Conservation (phyloP, 2,329 filamentous ascomycete species). For the Ascomycota sp. region DNA sequence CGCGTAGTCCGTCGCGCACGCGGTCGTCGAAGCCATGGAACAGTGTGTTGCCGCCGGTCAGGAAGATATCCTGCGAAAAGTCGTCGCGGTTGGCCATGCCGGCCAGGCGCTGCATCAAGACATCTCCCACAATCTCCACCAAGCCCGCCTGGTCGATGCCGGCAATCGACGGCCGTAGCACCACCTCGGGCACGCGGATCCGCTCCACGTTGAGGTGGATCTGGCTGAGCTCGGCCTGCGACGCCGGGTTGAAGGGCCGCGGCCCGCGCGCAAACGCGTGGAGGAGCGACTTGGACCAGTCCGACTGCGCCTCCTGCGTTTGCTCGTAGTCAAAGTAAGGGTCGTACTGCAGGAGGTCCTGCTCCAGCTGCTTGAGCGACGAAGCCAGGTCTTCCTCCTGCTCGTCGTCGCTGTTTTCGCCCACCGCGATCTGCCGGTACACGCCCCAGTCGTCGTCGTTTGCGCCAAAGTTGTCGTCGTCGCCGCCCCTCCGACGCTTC, state of each 20-base stretch:
- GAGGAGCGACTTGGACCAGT: slow-evolving; percentile 83
- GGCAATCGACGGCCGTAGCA: slow-evolving; percentile 83
- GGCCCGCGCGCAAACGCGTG: slow-evolving; percentile 83
- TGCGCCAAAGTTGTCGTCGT: slow-evolving; percentile 91
- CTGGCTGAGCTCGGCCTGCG: slow-evolving; percentile 63
- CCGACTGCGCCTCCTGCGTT: slow-evolving; percentile 76
- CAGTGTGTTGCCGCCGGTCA: slow-evolving; percentile 82
- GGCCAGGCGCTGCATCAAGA: slow-evolving; percentile 63
- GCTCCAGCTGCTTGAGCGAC: slow-evolving; percentile 57
- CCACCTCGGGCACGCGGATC: slow-evolving; percentile 79
- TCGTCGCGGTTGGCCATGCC: slow-evolving; percentile 36
- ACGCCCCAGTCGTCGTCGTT: slow-evolving; percentile 98
- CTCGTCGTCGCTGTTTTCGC: slow-evolving; percentile 64
- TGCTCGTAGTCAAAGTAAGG: slow-evolving; percentile 79
- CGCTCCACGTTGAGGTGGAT: slow-evolving; percentile 92
- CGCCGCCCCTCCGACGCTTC: slow-evolving; percentile 67
- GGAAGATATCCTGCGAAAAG: slow-evolving; percentile 70
- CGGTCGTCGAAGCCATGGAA: slow-evolving; percentile 77
- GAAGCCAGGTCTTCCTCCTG: slow-evolving; percentile 71
- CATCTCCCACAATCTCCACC: slow-evolving; percentile 77
- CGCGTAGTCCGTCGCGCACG: slow-evolving; percentile 49
- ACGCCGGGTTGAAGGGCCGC: slow-evolving; percentile 63
- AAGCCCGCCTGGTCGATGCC: slow-evolving; percentile 86
- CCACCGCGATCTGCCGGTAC: slow-evolving; percentile 79
- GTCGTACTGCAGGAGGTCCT: slow-evolving; percentile 71